Evolutionary conservation across 1,139 yeast species (phyloP), one percentile per base, ranked within the genome.

Genomic region (Suhomyces choctaworum): DNA sequence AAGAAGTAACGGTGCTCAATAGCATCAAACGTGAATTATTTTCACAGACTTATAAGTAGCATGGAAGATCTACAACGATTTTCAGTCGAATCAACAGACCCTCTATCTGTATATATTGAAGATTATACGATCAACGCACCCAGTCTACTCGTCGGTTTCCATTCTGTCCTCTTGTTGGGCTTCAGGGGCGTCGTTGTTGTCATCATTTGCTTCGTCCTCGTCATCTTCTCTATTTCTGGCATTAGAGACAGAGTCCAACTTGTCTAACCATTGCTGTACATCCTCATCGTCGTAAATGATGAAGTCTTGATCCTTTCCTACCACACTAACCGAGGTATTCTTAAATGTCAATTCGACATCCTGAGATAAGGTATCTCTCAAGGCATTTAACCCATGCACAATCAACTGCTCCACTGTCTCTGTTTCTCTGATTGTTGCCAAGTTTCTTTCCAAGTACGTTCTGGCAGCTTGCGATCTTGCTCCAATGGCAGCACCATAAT

Each of bases 401-500:
- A 92, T 80, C 54, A 92, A 76, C 50, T 84, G 80, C 50, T 88
- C 95, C 35, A 82, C 70, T 9, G 76, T 60, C 7, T 82, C 76
- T 24, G 73, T 67, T 36, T 67, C 66, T 24, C 80, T 70, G 51
- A 87, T 85, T 26, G 71, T 68, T 22, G 85, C 89, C 56, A 82
- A 73, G 44, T 82, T 82, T 58, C 96, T 80, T 62, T 92, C 98
- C 57, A 94, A 69, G 54, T 89, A 92, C 2, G 99, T 92, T 66
- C 96, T 78, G 11, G 97, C 97, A 31, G 97, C 97, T 66, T 92
- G 99, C 2, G 97, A 89, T 57, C 99, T 78, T 11, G 99, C 98
- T 32, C 99, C 99, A 56, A 92, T 89, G 27, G 98, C 96, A 8
- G 97, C 84, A 25, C 96, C 98, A 49, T 73, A 78, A 58, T 90